Conservation (phyloP, 1,284 basidiomycete genomes). For the Boletus mariae region DNA sequence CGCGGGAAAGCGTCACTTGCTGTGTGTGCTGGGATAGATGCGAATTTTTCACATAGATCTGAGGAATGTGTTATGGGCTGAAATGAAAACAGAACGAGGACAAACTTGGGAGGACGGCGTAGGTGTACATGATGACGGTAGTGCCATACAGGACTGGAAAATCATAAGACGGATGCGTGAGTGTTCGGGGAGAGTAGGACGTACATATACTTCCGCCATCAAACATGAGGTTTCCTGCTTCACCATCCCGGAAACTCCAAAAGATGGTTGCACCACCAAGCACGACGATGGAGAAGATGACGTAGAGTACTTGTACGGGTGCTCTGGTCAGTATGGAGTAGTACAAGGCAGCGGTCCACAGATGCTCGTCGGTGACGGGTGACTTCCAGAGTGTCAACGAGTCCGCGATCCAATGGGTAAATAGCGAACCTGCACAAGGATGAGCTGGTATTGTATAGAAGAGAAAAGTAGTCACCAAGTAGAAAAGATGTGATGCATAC, state of each 20-base stretch:
- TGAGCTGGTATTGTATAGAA: background rate
- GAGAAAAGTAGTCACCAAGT: conserved; percentile 49
- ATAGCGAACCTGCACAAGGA: conserved; percentile 56
- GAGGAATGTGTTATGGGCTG: conserved; percentile 1
- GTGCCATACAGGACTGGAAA: conserved; percentile 66
- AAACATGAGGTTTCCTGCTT: conserved; percentile 82
- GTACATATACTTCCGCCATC: conserved; percentile 80
- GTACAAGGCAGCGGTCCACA: conserved; percentile 76
- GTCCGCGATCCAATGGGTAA: conserved; percentile 85
- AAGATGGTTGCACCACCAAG: conserved; percentile 64
- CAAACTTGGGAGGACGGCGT: conserved; percentile 73
- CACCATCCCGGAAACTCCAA: conserved; percentile 71
- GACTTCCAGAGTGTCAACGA: conserved; percentile 81
- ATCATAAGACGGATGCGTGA: background rate
- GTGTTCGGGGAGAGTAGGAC: conserved; percentile 21
- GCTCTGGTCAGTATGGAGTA: conserved; percentile 70
- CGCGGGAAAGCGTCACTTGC: conserved; percentile 50
- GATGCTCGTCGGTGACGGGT: conserved; percentile 70
- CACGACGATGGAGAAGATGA: conserved; percentile 50
- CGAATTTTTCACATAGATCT: conserved; percentile 59
- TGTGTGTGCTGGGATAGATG: conserved; percentile 46
- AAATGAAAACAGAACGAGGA: conserved; percentile 17
- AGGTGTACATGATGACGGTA: conserved; percentile 63
- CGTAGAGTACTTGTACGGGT: conserved; percentile 51
- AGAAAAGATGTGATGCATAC: conserved; percentile 74